A percentile compares a stretch with the other conserved stretches of the same genome.
Conservation (phyloP, 306 rosid genomes). For the Cucumis cinereus region DNA sequence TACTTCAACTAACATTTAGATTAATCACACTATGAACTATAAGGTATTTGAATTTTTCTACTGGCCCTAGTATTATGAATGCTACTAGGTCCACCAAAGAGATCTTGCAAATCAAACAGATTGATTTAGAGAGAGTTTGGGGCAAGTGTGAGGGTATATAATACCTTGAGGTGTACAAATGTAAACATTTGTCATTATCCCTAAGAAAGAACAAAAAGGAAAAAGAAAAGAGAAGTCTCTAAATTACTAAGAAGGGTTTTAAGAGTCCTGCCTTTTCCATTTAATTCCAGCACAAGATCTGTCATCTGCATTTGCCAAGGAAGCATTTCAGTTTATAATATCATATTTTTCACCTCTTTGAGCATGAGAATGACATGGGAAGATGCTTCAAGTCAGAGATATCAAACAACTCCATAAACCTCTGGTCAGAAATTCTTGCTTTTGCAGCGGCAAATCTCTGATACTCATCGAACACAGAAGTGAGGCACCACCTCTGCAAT, state of each 20-base stretch:
- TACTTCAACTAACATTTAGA: background rate
- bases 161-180: background rate
- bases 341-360: constrained; percentile 31
- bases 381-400: constrained; percentile 64
- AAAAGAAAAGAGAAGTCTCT: background rate
- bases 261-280: background rate
- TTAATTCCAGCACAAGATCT: background rate
- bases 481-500: constrained; percentile 82
- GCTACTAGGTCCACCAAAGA: background rate
- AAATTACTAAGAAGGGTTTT: background rate
- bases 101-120: background rate
- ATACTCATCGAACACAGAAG: constrained; percentile 88
- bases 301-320: constrained; percentile 2
- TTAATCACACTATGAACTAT: background rate
- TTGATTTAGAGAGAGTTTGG: background rate
- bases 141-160: background rate
- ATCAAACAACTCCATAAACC: constrained; percentile 88
- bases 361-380: constrained; percentile 56
- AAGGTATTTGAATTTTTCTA: background rate
- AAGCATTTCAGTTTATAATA: constrained; percentile 10
- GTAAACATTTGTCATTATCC: background rate
- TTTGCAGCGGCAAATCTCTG: constrained; percentile 94
- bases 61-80: background rate
- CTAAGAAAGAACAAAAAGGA: background rate
- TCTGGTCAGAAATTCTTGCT: constrained; percentile 92